Conservation (phyloP, 352 stramenopile species). For the Phytopythium delawarense region DNA sequence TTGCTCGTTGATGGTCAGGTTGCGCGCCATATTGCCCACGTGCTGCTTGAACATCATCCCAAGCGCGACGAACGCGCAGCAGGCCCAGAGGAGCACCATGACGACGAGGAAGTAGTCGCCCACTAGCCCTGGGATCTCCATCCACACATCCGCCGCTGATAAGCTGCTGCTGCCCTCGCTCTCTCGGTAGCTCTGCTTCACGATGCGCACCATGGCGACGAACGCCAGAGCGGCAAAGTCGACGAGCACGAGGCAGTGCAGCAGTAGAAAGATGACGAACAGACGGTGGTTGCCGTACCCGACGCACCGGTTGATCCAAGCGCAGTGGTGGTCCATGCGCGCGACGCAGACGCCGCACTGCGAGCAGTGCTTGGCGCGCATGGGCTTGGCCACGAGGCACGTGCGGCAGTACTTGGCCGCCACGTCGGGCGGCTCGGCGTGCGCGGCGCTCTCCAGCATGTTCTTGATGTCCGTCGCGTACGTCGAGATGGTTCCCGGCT, state of each 20-base stretch:
- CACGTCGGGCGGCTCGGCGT: constrained; percentile 34
- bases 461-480: constrained; percentile 47
- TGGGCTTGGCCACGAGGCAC: constrained; percentile 62
- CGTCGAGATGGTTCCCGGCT: constrained; percentile 48
- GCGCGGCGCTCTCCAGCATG: constrained; percentile 45
- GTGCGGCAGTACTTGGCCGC: constrained; percentile 58
- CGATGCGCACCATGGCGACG: constrained; percentile 31
- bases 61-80: constrained; percentile 42
- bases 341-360: constrained; percentile 75
- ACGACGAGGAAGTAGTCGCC: constrained; percentile 50
- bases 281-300: constrained; percentile 74
- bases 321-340: constrained; percentile 86
- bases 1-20: constrained; percentile 79
- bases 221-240: constrained; percentile 42
- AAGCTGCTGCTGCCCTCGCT: constrained; percentile 19
- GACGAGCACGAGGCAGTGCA: constrained; percentile 49
- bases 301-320: constrained; percentile 85
- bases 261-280: constrained; percentile 75
- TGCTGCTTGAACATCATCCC: constrained; percentile 66
- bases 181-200: constrained; percentile 10
- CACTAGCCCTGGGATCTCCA: constrained; percentile 49
- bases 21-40: constrained; percentile 54
- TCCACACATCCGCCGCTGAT: constrained; percentile 50
- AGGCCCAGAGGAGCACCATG: constrained; percentile 55
- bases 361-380: constrained; percentile 80